A percentile compares a stretch with the other conserved stretches of the same genome.
phyloP scores from a whole-genome alignment of 805 yeast species.

The Myxozyma melibiosi region DNA sequence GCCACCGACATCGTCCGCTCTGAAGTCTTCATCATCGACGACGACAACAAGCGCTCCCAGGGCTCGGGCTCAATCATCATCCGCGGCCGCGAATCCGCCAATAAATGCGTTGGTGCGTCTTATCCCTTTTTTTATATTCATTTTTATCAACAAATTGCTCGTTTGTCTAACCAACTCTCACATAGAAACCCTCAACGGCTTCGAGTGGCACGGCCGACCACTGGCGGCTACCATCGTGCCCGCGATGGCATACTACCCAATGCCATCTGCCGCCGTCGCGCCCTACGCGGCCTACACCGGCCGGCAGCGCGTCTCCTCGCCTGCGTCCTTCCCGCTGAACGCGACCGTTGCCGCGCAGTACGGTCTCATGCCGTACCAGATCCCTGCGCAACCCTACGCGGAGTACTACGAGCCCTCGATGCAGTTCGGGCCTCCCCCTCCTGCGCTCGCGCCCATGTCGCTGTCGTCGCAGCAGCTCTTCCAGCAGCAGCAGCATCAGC shows the following conservation, averaged over 20 bases:
- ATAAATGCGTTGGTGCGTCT: slow-evolving; percentile 17
- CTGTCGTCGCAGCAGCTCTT: background rate
- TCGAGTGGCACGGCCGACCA: slow-evolving; percentile 28
- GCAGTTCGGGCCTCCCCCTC: background rate
- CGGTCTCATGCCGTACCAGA: slow-evolving; percentile 2
- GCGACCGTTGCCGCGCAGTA: slow-evolving; percentile 1
- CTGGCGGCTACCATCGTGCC: slow-evolving; percentile 14
- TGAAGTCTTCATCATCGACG: slow-evolving; percentile 25
- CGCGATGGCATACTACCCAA: slow-evolving; percentile 1
- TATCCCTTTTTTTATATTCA: background rate
- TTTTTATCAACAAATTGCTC: background rate
- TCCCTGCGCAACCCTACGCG: background rate
- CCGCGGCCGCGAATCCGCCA: slow-evolving; percentile 32
- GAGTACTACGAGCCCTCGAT: slow-evolving; percentile 9
- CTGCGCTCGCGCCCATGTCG: background rate
- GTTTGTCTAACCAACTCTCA: background rate
- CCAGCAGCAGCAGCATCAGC: slow-evolving; percentile 1
- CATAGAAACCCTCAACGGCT: slow-evolving; percentile 23
- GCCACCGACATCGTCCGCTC: slow-evolving; percentile 25
- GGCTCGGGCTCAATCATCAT: slow-evolving; percentile 29
- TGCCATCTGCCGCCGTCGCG: background rate
- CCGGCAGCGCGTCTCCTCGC: background rate
- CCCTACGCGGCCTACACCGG: background rate
- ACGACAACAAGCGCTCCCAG: slow-evolving; percentile 20
- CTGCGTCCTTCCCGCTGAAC: background rate